A percentile compares a stretch with the other conserved stretches of the same genome.
Conservation (phyloP, 1,284 basidiomycete genomes). For the Pascua sp. region DNA sequence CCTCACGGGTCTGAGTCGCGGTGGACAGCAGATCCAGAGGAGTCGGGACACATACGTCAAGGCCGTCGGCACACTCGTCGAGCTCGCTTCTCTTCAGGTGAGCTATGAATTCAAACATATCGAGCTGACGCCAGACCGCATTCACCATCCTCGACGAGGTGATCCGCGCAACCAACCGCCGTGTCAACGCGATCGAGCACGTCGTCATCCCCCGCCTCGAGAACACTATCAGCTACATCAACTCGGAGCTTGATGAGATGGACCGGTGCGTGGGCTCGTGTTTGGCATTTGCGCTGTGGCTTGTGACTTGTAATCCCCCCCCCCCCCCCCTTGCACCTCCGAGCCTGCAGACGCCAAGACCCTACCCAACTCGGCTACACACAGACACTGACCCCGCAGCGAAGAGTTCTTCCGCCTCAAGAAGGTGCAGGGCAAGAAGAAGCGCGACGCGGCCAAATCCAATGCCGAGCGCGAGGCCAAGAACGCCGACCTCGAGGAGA, state of each 20-base stretch:
- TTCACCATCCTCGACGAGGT: conserved; percentile 99
- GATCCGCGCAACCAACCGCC: conserved; percentile 94
- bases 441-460: conserved; percentile 59
- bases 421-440: conserved; percentile 97
- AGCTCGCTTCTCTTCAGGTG: conserved; percentile 80
- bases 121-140: conserved; percentile 65
- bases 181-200: conserved; percentile 98
- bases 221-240: conserved; percentile 95
- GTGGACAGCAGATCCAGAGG: conserved; percentile 92
- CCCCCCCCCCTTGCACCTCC: not conserved
- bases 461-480: conserved; percentile 27
- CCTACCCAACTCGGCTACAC: not conserved
- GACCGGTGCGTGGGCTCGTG: conserved; percentile 58
- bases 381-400: conserved; percentile 17
- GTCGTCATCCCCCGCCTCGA: conserved; percentile 93
- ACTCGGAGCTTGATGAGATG: conserved; percentile 96
- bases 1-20: conserved; percentile 93
- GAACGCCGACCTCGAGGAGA: conserved; percentile 34
- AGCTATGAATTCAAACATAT: conserved; percentile 7
- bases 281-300: not conserved
- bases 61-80: conserved; percentile 93
- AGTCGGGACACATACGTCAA: conserved; percentile 95
- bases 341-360: not conserved
- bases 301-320: not conserved
- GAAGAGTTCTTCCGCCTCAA: conserved; percentile 96